Base-by-base conservation (phyloP, 139 green algal genomes). In the Desmodesmus armatus region DNA sequence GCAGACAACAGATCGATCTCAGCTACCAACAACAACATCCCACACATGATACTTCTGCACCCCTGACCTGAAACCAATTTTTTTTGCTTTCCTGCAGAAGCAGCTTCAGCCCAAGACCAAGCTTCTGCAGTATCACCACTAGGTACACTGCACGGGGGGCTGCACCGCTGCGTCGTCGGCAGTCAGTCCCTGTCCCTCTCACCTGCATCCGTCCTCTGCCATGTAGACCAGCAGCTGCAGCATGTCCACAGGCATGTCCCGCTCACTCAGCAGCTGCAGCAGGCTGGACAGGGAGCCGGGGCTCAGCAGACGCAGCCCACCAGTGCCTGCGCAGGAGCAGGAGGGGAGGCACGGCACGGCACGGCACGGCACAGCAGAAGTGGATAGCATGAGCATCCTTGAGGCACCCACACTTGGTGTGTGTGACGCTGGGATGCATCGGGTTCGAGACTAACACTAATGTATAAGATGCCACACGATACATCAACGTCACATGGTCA, bases 211-310 rank as follows among this genome's bases (percentile, higher is more conserved):
- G 43, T 84, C 78, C 33, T 84, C 78, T 27, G 39, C 47, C 78
- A 84, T 84, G 78, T 75, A 63, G 15, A 84, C 62, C 78, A 84
- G 41, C 62, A 84, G 62, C 78, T 76, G 62, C 62, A 84, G 63
- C 39, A 84, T 62, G 62, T 84, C 78, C 25, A 84, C 62, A 5
- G 78, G 78, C 78, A 84, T 84, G 63, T 84, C 78, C 27, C 37
- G 15, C 35, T 84, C 78, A 66, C 37, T 44, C 78, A 84, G 78
- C 62, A 84, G 62, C 43, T 55, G 40, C 62, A 84, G 62, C 43
- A 84, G 78, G 0, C 29, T 27, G 31, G 78, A 27, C 3, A 84
- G 62, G 9, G 78, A 5, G 15, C 3, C 17, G 27, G 78, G 29
- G 5, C 63, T 41, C 39, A 84, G 62, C 78, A 84, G 62, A n/a